These are phyloP conservation scores for Quercus tomentella DNA, from an alignment of 331 rosid genomes.

Conservation along the genomic window DNA sequence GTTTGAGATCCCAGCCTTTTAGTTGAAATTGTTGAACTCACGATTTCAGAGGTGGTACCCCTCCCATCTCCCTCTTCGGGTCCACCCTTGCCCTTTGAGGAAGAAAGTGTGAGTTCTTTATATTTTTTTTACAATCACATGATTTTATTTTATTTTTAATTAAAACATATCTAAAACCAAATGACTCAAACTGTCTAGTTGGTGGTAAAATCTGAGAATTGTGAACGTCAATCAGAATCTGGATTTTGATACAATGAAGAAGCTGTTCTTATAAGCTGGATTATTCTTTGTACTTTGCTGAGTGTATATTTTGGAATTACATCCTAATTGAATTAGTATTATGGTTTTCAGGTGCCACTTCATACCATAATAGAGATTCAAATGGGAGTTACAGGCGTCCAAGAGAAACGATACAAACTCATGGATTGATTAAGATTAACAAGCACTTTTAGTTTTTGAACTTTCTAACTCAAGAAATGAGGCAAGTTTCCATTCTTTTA, in stretches of 20 bases:
- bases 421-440: slow-evolving; percentile 53
- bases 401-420: slow-evolving; percentile 94
- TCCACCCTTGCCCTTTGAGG: too few relatives aligned
- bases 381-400: slow-evolving; percentile 98
- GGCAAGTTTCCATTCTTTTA: slow-evolving; percentile 23
- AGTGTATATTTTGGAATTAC: not conserved
- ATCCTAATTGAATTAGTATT: not conserved
- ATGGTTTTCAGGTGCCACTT: slow-evolving; percentile 73
- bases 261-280: not conserved
- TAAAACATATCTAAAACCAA: too few relatives aligned
- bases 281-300: not conserved
- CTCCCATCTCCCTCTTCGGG: too few relatives aligned
- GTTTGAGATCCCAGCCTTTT: too few relatives aligned
- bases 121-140: too few relatives aligned
- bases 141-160: too few relatives aligned
- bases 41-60: too few relatives aligned
- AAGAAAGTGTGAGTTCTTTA: too few relatives aligned
- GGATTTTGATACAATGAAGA: not conserved
- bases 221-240: not conserved
- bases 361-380: slow-evolving; percentile 97
- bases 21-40: too few relatives aligned
- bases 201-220: not conserved
- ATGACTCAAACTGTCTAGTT: not conserved
- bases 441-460: not conserved
- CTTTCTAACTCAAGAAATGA: slow-evolving; percentile 18